phyloP scores from a whole-genome alignment of 768 basidiomycete species.

The Lanmaoa pseudosensibilis region DNA sequence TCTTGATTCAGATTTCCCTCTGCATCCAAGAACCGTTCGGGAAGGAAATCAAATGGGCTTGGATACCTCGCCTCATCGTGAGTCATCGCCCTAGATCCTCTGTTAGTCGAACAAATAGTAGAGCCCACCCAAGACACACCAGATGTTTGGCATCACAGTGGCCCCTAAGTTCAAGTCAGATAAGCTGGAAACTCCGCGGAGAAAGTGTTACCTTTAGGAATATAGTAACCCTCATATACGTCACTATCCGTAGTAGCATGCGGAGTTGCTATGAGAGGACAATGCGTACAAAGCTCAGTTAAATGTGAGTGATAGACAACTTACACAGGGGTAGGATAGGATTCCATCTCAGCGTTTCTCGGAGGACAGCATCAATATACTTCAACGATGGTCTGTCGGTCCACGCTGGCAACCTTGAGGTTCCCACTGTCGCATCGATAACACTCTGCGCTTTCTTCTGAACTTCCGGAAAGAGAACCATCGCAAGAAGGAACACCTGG shows the following conservation, averaged over 20 bases:
- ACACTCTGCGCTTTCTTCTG: constrained; percentile 29
- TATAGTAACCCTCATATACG: constrained; percentile 27
- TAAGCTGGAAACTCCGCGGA: background rate
- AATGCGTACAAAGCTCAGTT: background rate
- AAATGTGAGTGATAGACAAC: background rate
- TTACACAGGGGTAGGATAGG: constrained; percentile 26
- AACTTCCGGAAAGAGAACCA: constrained; percentile 33
- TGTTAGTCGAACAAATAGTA: background rate
- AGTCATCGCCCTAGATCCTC: constrained; percentile 31
- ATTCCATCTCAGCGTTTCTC: constrained; percentile 31
- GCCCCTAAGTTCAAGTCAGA: constrained; percentile 17
- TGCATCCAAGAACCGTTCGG: constrained; percentile 30
- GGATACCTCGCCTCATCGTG: constrained; percentile 35
- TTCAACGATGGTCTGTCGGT: constrained; percentile 25
- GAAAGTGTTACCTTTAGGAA: constrained; percentile 24
- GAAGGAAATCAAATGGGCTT: constrained; percentile 32
- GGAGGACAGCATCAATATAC: constrained; percentile 31
- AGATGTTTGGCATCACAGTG: constrained; percentile 28
- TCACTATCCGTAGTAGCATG: constrained; percentile 24
- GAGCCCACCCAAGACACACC: constrained; percentile 15
- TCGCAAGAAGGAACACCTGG: constrained; percentile 35
- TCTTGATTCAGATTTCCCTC: constrained; percentile 26
- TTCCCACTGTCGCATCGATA: constrained; percentile 30
- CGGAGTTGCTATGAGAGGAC: constrained; percentile 6
- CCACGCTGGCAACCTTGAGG: constrained; percentile 27